Conservation (phyloP, 352 stramenopile genomes). For the Plasmopara viticola region DNA sequence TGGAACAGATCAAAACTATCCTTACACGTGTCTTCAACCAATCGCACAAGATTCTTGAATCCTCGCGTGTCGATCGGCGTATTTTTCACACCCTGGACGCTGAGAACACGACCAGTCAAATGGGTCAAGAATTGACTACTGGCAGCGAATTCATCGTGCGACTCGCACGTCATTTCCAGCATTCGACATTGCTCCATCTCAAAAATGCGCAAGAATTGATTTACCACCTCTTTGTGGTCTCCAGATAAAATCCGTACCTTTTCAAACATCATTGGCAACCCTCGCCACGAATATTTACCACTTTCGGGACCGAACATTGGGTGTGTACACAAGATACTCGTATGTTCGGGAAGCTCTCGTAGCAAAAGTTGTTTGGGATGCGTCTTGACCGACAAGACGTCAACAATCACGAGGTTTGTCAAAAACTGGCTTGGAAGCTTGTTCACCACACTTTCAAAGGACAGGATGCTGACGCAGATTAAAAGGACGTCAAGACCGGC, state of each 20-base stretch:
- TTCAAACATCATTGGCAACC: slow-evolving; percentile 96
- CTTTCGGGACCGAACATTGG: slow-evolving; percentile 98
- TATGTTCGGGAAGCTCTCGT: slow-evolving; percentile 79
- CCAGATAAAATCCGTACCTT: slow-evolving; percentile 73
- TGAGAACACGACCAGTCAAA: slow-evolving; percentile 94
- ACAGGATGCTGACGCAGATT: slow-evolving; percentile 80
- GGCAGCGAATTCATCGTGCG: slow-evolving; percentile 94
- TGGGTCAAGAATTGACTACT: slow-evolving; percentile 99
- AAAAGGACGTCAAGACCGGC: slow-evolving; percentile 92
- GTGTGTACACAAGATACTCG: slow-evolving; percentile 95
- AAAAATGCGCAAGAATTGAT: slow-evolving; percentile 93
- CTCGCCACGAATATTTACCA: slow-evolving; percentile 92
- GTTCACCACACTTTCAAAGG: slow-evolving; percentile 62
- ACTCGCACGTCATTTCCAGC: slow-evolving; percentile 94
- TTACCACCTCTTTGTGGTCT: slow-evolving; percentile 65
- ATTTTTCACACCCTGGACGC: slow-evolving; percentile 75
- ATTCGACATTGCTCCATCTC: slow-evolving; percentile 95
- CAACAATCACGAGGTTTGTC: slow-evolving; percentile 90
- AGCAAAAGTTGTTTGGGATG: slow-evolving; percentile 93
- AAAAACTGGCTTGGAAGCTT: slow-evolving; percentile 63
- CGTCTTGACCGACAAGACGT: slow-evolving; percentile 98
- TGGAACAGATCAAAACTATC: slow-evolving; percentile 98
- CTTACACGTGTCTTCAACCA: slow-evolving; percentile 96
- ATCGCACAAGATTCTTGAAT: slow-evolving; percentile 94
- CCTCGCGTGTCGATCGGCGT: slow-evolving; percentile 95